A percentile compares a stretch with the other conserved stretches of the same genome.
Evolutionary conservation across 345 rosid species (phyloP).

Genomic region (Schrenkiella parvula): DNA sequence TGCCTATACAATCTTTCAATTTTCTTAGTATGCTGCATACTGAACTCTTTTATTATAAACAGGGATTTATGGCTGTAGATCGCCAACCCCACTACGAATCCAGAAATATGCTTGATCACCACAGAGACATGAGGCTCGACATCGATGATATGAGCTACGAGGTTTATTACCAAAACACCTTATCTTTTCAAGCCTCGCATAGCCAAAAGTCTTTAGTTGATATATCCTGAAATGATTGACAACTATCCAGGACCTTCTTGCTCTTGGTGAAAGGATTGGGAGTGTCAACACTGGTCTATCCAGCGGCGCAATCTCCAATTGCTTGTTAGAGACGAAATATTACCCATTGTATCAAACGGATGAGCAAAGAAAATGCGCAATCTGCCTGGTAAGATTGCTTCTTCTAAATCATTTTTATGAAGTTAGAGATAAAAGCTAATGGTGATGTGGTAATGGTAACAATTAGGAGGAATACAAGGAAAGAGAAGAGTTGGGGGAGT

Average conservation of each 20-base stretch:
- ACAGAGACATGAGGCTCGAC: constrained; percentile 86
- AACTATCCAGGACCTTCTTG: constrained; percentile 68
- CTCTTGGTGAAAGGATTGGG: constrained; percentile 86
- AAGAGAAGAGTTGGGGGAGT: constrained; percentile 48
- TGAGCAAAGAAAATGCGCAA: constrained; percentile 58
- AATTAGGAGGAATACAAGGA: constrained; percentile 72
- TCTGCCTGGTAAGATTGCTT: constrained; percentile 69
- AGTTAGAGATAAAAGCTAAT: neutral
- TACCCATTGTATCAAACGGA: constrained; percentile 39
- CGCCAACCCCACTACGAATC: constrained; percentile 51
- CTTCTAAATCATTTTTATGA: neutral
- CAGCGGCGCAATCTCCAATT: constrained; percentile 47
- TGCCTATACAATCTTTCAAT: neutral
- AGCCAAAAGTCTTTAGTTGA: neutral
- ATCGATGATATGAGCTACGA: constrained; percentile 82
- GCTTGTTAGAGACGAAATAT: constrained; percentile 47
- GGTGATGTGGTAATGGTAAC: constrained; percentile 3
- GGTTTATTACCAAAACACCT: constrained; percentile 37
- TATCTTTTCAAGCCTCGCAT: neutral
- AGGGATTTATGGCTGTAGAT: constrained; percentile 59
- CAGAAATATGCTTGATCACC: constrained; percentile 58
- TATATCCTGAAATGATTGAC: neutral
- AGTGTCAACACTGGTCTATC: constrained; percentile 78
- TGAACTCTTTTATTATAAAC: constrained; percentile 21
- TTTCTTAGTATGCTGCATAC: neutral